Percentiles rank a stretch among this genome's conserved stretches.
Evolutionary conservation across 495 filamentous ascomycete species (phyloP).

Genomic region (Elasticomyces elasticus): DNA sequence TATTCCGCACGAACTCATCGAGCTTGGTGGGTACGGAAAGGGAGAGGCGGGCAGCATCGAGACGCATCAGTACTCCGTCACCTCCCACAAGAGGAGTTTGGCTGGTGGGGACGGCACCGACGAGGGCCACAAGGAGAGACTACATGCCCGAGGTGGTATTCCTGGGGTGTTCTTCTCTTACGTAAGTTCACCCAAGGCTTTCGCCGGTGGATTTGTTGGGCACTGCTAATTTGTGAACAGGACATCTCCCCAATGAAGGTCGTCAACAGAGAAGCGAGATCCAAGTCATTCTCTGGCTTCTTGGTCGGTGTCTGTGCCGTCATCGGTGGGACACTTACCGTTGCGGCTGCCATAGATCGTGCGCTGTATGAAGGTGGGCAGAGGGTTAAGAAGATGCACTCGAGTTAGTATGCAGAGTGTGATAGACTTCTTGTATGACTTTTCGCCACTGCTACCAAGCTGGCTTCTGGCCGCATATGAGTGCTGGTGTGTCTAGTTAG

Average conservation of each 20-base stretch:
- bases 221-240: constrained; percentile 31
- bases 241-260: constrained; percentile 99
- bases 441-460: neutral
- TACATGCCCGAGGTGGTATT: constrained; percentile 84
- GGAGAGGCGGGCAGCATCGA: constrained; percentile 70
- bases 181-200: constrained; percentile 38
- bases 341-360: constrained; percentile 86
- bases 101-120: constrained; percentile 67
- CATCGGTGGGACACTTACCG: constrained; percentile 88
- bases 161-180: constrained; percentile 98
- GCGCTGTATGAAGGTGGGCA: constrained; percentile 80
- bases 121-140: constrained; percentile 78
- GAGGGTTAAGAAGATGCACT: constrained; percentile 76
- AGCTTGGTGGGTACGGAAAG: constrained; percentile 54
- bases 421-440: neutral
- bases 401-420: constrained; percentile 3
- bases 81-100: constrained; percentile 82
- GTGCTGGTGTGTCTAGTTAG: neutral
- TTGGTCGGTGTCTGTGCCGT: constrained; percentile 88
- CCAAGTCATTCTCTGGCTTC: constrained; percentile 82
- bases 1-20: constrained; percentile 44
- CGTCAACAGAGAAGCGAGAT: constrained; percentile 83
- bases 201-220: neutral
- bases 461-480: neutral
- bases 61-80: constrained; percentile 96